Conservation (phyloP, 352 stramenopile genomes). For the Nothophytophthora sp. region DNA sequence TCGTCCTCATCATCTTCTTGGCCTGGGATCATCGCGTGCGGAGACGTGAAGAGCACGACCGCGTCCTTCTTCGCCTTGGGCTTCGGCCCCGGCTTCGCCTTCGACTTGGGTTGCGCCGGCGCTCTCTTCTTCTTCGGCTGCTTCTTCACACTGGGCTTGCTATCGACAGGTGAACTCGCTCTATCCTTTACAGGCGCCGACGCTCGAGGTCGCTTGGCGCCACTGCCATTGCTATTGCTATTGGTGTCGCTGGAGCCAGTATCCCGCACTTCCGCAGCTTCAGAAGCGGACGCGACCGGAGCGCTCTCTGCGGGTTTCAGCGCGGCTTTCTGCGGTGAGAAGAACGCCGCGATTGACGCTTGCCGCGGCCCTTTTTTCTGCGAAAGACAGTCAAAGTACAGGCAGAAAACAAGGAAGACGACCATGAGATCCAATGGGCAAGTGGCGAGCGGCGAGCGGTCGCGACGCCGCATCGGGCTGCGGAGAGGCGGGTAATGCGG, state of each 20-base stretch:
- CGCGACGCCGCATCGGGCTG: background rate
- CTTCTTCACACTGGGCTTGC: constrained; percentile 3
- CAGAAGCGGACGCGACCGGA: background rate
- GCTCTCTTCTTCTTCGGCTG: constrained; percentile 17
- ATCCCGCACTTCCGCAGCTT: constrained; percentile 4
- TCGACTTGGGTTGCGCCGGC: too few relatives aligned
- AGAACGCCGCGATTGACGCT: constrained; percentile 77
- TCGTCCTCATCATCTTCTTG: constrained; percentile 20
- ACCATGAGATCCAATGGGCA: background rate
- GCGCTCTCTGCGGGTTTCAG: constrained; percentile 16
- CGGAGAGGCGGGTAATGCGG: background rate
- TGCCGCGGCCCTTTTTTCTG: constrained; percentile 63
- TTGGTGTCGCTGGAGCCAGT: background rate
- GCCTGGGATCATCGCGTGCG: constrained; percentile 24
- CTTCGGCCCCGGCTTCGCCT: background rate
- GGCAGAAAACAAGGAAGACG: constrained; percentile 13
- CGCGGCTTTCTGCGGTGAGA: constrained; percentile 51
- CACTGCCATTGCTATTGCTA: constrained; percentile 11
- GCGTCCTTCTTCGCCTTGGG: background rate
- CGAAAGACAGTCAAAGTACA: background rate
- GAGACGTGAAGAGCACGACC: constrained; percentile 30
- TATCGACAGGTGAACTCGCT: too few relatives aligned
- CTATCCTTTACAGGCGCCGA: background rate
- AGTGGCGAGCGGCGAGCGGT: background rate
- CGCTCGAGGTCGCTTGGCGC: constrained; percentile 13